A percentile compares a stretch with the other conserved stretches of the same genome.
Conservation (phyloP, 2,329 filamentous ascomycete species). For the Cucurbitaria berberidis region DNA sequence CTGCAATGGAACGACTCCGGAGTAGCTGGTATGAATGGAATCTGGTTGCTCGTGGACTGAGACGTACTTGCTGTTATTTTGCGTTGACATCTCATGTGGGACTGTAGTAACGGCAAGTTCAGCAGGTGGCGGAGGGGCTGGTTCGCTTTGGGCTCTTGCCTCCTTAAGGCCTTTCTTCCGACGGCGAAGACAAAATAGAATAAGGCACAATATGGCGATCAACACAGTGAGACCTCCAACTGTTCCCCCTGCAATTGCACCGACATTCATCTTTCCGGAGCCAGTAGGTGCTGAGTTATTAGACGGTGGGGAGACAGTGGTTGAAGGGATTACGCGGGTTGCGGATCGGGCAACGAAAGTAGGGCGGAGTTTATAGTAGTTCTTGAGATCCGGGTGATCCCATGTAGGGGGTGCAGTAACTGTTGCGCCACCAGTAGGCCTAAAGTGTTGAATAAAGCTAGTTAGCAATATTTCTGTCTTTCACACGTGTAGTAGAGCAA, state of each 20-base stretch:
- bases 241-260: slow-evolving; percentile 50
- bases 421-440: slow-evolving; percentile 61
- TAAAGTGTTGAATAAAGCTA: no score
- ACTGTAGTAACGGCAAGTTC: slow-evolving; percentile 40
- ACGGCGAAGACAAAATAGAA: slow-evolving; percentile 46
- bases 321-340: slow-evolving; percentile 53
- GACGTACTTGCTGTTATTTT: slow-evolving; percentile 35
- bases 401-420: slow-evolving; percentile 59
- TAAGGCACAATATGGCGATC: slow-evolving; percentile 39
- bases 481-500: background rate
- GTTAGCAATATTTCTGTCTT: slow-evolving; percentile 25
- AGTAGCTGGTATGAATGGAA: slow-evolving; percentile 16
- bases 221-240: slow-evolving; percentile 48
- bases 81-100: slow-evolving; percentile 38
- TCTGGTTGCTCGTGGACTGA: slow-evolving; percentile 32
- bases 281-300: background rate
- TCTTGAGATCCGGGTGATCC: slow-evolving; percentile 57
- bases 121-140: slow-evolving; percentile 28
- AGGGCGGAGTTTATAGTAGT: slow-evolving; percentile 61
- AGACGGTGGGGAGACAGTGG: slow-evolving; percentile 24
- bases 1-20: slow-evolving; percentile 21
- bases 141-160: slow-evolving; percentile 5
- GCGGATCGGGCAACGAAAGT: slow-evolving; percentile 56
- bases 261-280: slow-evolving; percentile 37
- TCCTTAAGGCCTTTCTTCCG: slow-evolving; percentile 42